Conservation (phyloP, 352 stramenopile species). For the Phytophthora pisi region DNA sequence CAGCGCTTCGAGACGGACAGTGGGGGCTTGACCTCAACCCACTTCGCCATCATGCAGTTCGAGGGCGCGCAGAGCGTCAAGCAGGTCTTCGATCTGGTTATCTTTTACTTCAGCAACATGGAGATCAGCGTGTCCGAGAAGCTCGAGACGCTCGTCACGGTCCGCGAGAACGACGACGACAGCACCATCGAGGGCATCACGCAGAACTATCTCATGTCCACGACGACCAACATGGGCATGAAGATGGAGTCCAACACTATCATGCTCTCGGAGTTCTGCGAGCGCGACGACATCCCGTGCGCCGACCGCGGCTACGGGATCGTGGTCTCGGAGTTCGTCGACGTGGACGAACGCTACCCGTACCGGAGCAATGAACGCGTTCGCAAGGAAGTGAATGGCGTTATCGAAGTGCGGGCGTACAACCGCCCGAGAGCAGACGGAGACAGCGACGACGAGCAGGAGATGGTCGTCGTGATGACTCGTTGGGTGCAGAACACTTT, state of each 20-base stretch:
- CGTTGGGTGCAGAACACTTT: slow-evolving; percentile 39
- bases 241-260: slow-evolving; percentile 51
- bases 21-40: slow-evolving; percentile 52
- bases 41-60: slow-evolving; percentile 64
- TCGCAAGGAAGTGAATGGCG: slow-evolving; percentile 36
- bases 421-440: slow-evolving; percentile 7
- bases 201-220: slow-evolving; percentile 49
- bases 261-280: slow-evolving; percentile 42
- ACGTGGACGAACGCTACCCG: slow-evolving; percentile 36
- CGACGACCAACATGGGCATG: slow-evolving; percentile 29
- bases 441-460: slow-evolving; percentile 2
- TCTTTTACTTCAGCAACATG: slow-evolving; percentile 60
- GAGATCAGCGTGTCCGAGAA: slow-evolving; percentile 67
- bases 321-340: slow-evolving; percentile 38
- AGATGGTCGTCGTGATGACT: slow-evolving; percentile 38
- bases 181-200: slow-evolving; percentile 20
- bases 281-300: slow-evolving; percentile 24
- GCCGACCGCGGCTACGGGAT: slow-evolving; percentile 29
- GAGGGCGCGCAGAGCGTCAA: slow-evolving; percentile 36
- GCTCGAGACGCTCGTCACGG: slow-evolving; percentile 48
- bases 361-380: slow-evolving; percentile 31
- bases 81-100: slow-evolving; percentile 57
- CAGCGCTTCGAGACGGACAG: slow-evolving; percentile 48
- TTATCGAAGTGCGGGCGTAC: slow-evolving; percentile 33
- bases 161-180: slow-evolving; percentile 54